A percentile compares a stretch with the other conserved stretches of the same genome.
phyloP scores from a whole-genome alignment of 2,329 filamentous ascomycete genomes.

The Pseudocercospora ulei region DNA sequence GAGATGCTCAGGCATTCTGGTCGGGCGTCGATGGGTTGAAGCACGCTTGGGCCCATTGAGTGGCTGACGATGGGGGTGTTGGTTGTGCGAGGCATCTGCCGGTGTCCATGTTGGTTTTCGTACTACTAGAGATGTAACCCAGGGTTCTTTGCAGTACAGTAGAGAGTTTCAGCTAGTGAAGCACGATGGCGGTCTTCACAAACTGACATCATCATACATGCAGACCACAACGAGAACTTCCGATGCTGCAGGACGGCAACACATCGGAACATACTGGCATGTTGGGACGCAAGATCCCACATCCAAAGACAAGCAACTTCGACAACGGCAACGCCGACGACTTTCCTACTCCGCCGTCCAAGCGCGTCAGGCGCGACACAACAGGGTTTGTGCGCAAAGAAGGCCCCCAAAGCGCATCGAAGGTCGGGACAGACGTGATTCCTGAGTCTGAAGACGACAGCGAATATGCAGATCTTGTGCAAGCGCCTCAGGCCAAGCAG shows the following conservation, averaged over 20 bases:
- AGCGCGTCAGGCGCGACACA: conserved; percentile 36
- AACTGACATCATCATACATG: neutral
- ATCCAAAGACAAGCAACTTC: conserved; percentile 41
- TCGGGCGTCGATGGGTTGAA: conserved; percentile 47
- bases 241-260: conserved; percentile 36
- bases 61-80: conserved; percentile 49
- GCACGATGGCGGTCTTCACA: too few relatives aligned
- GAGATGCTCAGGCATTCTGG: conserved; percentile 48
- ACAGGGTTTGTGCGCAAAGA: conserved; percentile 21
- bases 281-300: conserved; percentile 39
- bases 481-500: conserved; percentile 35
- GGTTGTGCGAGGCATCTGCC: conserved; percentile 41
- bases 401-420: conserved; percentile 23
- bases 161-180: too few relatives aligned
- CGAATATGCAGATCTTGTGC: conserved; percentile 25
- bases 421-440: conserved; percentile 20
- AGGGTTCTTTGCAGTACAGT: too few relatives aligned
- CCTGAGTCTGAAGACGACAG: conserved; percentile 32
- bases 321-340: conserved; percentile 33
- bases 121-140: too few relatives aligned
- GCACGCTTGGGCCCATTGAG: conserved; percentile 43
- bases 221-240: neutral
- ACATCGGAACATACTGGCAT: conserved; percentile 43
- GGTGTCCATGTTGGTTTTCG: too few relatives aligned
- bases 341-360: conserved; percentile 34